phyloP scores from a whole-genome alignment of 164 flowering plant species.

The Chloranthus sessilifolius region DNA sequence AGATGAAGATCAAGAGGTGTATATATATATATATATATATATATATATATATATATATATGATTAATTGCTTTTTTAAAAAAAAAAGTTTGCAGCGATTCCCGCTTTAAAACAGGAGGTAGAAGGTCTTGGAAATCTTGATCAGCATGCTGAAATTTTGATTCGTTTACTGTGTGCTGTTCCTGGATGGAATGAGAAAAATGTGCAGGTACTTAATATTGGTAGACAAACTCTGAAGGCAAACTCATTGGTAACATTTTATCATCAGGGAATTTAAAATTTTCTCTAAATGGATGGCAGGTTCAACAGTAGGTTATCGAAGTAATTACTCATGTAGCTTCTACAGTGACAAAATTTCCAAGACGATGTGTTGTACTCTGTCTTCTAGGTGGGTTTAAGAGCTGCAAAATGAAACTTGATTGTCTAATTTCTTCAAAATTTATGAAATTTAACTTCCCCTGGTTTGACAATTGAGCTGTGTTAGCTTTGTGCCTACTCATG shows the following conservation, averaged over 20 bases:
- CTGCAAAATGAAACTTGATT: constrained; percentile 91
- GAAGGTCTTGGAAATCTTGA: constrained; percentile 62
- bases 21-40: too few relatives aligned
- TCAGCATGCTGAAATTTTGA: constrained; percentile 68
- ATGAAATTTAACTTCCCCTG: too few relatives aligned
- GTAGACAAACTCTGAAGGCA: too few relatives aligned
- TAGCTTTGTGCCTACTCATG: too few relatives aligned
- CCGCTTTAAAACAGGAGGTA: constrained; percentile 65
- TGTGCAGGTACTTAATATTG: constrained; percentile 69
- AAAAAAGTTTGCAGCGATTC: constrained; percentile 78
- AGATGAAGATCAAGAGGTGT: too few relatives aligned
- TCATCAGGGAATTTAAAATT: too few relatives aligned
- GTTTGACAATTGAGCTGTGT: too few relatives aligned
- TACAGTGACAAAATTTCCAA: constrained; percentile 68
- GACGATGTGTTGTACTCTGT: constrained; percentile 92
- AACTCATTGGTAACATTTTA: too few relatives aligned
- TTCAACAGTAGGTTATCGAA: constrained; percentile 94
- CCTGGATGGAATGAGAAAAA: constrained; percentile 99
- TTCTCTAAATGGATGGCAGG: constrained; percentile 60
- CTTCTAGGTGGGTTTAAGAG: constrained; percentile 61
- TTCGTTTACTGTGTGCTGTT: constrained; percentile 73
- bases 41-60: too few relatives aligned
- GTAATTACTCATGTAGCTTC: constrained; percentile 66
- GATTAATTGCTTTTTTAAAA: too few relatives aligned
- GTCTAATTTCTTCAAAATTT: constrained; percentile 81